Conservation (phyloP, 2,329 filamentous ascomycete species). For the Colletotrichum incanum region DNA sequence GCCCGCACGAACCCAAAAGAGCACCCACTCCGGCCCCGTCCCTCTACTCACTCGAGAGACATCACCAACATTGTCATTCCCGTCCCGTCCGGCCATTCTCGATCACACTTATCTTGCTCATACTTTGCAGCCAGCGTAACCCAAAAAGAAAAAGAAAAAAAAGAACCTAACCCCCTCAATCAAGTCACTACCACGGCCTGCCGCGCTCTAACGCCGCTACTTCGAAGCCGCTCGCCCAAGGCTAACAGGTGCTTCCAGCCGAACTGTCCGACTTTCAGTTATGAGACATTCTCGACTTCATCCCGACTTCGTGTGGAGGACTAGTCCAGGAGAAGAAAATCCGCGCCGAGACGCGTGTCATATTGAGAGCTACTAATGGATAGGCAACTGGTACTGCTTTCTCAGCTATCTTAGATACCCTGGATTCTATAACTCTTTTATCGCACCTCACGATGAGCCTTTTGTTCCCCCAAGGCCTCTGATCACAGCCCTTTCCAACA, state of each 20-base stretch:
- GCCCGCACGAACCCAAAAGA: conserved; percentile 3
- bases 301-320: neutral
- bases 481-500: neutral
- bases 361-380: neutral
- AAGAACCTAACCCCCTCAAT: neutral
- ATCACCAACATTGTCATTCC: neutral
- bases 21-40: conserved; percentile 15
- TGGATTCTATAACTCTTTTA: conserved; percentile 29
- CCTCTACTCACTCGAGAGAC: neutral
- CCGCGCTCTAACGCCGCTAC: conserved; percentile 16
- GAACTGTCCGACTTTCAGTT: neutral
- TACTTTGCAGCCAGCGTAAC: neutral
- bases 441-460: neutral
- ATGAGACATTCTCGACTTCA: neutral
- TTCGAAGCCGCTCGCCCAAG: conserved; percentile 19
- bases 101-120: neutral
- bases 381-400: neutral
- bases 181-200: neutral
- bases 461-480: conserved; percentile 7
- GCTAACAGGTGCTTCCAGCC: neutral
- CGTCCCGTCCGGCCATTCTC: neutral
- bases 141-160: too few species aligned
- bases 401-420: conserved; percentile 23
- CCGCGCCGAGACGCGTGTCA: too few species aligned
- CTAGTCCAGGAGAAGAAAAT: neutral